These are phyloP conservation scores for Serendipita sp. DNA, from an alignment of 768 basidiomycete genomes.

Conservation along the genomic window DNA sequence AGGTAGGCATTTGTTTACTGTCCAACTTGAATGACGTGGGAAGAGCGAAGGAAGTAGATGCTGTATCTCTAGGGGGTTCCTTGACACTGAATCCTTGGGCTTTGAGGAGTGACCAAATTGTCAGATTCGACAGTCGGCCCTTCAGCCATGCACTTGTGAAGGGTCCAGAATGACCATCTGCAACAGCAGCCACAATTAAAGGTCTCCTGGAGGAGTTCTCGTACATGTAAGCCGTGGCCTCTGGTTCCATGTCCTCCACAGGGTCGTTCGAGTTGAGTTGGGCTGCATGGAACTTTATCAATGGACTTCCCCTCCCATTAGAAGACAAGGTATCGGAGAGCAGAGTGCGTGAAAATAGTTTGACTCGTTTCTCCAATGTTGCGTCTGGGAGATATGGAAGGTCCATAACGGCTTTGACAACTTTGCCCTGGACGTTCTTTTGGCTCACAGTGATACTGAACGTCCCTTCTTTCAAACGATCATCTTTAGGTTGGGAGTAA, in stretches of 20 bases:
- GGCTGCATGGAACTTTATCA: constrained; percentile 56
- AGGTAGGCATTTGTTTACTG: neutral
- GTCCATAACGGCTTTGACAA: neutral
- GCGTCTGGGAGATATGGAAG: constrained; percentile 10
- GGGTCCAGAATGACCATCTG: constrained; percentile 81
- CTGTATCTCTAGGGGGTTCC: constrained; percentile 43
- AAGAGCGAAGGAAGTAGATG: constrained; percentile 46
- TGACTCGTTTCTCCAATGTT: constrained; percentile 10
- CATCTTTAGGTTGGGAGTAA: constrained; percentile 1
- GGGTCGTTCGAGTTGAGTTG: constrained; percentile 74
- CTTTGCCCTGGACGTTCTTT: constrained; percentile 4
- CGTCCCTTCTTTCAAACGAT: neutral
- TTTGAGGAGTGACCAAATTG: constrained; percentile 39
- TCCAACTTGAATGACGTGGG: constrained; percentile 37
- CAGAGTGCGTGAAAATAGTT: neutral
- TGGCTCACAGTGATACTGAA: constrained; percentile 6
- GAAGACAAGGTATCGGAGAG: neutral
- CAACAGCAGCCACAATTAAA: constrained; percentile 70
- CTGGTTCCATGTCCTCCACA: constrained; percentile 76
- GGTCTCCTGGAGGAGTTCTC: constrained; percentile 50
- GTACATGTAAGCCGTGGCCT: constrained; percentile 34
- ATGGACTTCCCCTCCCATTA: constrained; percentile 36
- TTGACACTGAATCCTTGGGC: constrained; percentile 31
- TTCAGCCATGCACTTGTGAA: constrained; percentile 67
- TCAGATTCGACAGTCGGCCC: constrained; percentile 23